Evolutionary conservation across 129 eudicot genomes (phyloP).

Genomic region (Lactuca sativa): DNA sequence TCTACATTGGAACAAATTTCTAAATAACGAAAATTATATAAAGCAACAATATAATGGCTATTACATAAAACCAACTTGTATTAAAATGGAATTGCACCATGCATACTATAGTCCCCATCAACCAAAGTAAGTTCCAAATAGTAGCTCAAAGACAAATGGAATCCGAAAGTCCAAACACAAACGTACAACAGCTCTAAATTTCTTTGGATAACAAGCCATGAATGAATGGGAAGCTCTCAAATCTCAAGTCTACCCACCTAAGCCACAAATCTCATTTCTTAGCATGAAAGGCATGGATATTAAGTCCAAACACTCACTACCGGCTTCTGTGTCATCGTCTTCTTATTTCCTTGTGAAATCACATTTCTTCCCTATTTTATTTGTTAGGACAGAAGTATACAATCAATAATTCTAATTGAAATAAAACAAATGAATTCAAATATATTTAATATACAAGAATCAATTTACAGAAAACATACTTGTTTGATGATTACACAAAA

Average conservation of each 20-base stretch:
- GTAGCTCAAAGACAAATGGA: constrained; percentile 12
- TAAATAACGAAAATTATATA: too few species aligned
- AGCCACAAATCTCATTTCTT: constrained; percentile 20
- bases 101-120: background rate
- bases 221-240: background rate
- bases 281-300: constrained; percentile 15
- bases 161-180: constrained; percentile 15
- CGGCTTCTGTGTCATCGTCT: constrained; percentile 5
- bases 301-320: constrained; percentile 2
- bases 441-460: too few species aligned
- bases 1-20: too few species aligned
- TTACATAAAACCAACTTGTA: too few species aligned
- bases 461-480: too few species aligned
- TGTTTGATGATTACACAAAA: too few species aligned
- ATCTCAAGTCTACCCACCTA: too few species aligned
- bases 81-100: too few species aligned
- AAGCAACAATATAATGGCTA: too few species aligned
- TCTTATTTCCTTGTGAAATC: background rate
- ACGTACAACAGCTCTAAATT: background rate
- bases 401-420: too few species aligned
- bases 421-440: too few species aligned
- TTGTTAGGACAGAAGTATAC: too few species aligned
- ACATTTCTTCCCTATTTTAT: background rate
- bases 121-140: constrained; percentile 3
- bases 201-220: background rate